These are phyloP conservation scores for Podaxis carcinomalis DNA, from an alignment of 768 basidiomycete species.

Conservation along the genomic window DNA sequence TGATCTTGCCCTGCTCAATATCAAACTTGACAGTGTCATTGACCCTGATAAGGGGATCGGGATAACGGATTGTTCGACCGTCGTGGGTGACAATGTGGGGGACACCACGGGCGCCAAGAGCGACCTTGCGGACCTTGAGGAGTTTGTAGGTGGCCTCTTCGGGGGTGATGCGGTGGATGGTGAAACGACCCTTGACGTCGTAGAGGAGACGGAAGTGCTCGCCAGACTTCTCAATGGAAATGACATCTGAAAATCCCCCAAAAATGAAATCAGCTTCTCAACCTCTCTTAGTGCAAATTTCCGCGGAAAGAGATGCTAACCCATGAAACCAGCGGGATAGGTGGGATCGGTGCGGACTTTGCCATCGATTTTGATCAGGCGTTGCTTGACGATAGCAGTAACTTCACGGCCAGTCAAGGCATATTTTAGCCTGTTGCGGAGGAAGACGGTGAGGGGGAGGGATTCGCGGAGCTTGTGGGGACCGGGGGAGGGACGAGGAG, in stretches of 20 bases:
- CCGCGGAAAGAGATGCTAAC: constrained; percentile 40
- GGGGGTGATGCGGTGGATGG: constrained; percentile 97
- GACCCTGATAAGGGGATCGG: constrained; percentile 90
- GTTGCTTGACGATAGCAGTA: constrained; percentile 89
- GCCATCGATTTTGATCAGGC: constrained; percentile 96
- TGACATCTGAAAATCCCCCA: constrained; percentile 61
- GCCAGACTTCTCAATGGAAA: constrained; percentile 96
- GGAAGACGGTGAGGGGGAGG: constrained; percentile 94
- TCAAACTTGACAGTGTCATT: constrained; percentile 99
- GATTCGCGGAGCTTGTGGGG: constrained; percentile 99
- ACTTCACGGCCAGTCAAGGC: constrained; percentile 97
- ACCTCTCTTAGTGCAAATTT: neutral
- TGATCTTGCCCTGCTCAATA: constrained; percentile 91
- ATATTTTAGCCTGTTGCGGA: constrained; percentile 99
- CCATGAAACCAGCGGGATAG: constrained; percentile 97
- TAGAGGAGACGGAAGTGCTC: constrained; percentile 99
- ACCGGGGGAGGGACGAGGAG: constrained; percentile 95
- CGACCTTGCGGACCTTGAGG: constrained; percentile 88
- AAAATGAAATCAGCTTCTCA: neutral
- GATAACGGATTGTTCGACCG: constrained; percentile 99
- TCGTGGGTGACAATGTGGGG: constrained; percentile 99
- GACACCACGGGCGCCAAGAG: constrained; percentile 89
- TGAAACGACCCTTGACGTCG: constrained; percentile 99
- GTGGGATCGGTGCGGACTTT: constrained; percentile 98
- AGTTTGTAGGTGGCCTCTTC: constrained; percentile 98